Base-by-base conservation (phyloP, 257 asterid genomes). In the Primulina eburnea region DNA sequence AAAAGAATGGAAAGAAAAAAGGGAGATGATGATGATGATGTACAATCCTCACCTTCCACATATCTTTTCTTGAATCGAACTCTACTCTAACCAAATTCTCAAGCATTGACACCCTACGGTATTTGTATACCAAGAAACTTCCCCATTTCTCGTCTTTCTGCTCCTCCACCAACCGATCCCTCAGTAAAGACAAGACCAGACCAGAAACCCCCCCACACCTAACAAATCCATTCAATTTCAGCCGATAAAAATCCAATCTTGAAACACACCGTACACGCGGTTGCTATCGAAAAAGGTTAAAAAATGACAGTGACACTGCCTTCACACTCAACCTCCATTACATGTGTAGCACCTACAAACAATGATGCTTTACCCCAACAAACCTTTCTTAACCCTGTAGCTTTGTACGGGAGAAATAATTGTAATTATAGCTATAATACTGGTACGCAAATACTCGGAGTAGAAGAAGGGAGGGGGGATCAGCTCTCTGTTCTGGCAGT, bases 31-130 rank as follows among this genome's bases (percentile, higher is more conserved):
- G 73, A 76, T 79, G 73, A 76, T 90, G 91, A 86, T 83, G 78
- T 79, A 35, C 17, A 74, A 67, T 67, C 79, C 88, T 82, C 82
- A 89, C 86, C 95, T 73, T 83, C 90, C 89, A 69, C 74, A 72
- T 65, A 75, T 84, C 82, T 84, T 88, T 82, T 62, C 98, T 92
- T 92, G 75, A 76, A 85, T 71, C 86, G 61, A 83, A 85, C 87
- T 85, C 87, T 50, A 78, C 79, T 82, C 85, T 50, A 81, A 74
- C 67, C 33, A 38, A 37, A 18, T 5, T 32, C 26, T 52, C 59
- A 59, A 61, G 26, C 65, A 47, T 65, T 67, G 64, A 21, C 65
- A 17, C 4, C 33, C 62, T 47, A 4, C 37, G 5, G 30, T 28
- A 28, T 28, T 5, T 3, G 37, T 33, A 55, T 16, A 16, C 20